Evolutionary conservation across 164 flowering plant genomes (phyloP), one percentile per base, ranked within the genome.

Genomic region (Berberis vulgaris): DNA sequence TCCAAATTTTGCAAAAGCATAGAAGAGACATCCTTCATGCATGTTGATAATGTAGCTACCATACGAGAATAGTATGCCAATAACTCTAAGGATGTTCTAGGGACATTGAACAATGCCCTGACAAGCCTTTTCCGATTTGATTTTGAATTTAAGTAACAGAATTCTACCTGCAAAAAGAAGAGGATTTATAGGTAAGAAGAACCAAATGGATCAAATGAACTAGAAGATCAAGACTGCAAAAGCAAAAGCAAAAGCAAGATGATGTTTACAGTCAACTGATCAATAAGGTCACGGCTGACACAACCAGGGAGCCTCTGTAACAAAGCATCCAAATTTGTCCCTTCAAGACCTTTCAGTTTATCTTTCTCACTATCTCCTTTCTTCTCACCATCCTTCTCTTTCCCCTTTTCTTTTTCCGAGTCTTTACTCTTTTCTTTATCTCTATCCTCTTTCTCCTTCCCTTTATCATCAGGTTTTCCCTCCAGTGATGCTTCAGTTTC

Each of bases 281-380:
- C 96, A 69, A 94, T 94, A 67, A 94, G 93, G 77, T 94, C 99
- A 57, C 99, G 97, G 90, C 97, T 86, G 57, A 94, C 97, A 55
- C 89, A 91, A 65, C 93, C 89, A 12, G 97, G 97, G 61, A 94
- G 99, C 78, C 97, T 84, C 82, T 89, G 96, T 71, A 94, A 46
- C 53, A 94, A 68, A 72, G 78, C 89, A 71, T 91, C 97, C 82
- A 94, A 82, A 76, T 70, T 89, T 40, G 95, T 80, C 68, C 95
- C 96, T 58, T 94, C 99, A 69, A 83, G 72, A 69, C 83, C 81
- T 78, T 86, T 94, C 41, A 76, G 75, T 73, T 88, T 94, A 66
- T 94, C 99, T 79, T 87, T 90, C 70, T 90, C 98, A 57, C 41
- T 67, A 65, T 93, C 95, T 49, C 85, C 85, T 71, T 85, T 89